Evolutionary conservation across 306 rosid genomes (phyloP).

Genomic region (Lablab purpureus): DNA sequence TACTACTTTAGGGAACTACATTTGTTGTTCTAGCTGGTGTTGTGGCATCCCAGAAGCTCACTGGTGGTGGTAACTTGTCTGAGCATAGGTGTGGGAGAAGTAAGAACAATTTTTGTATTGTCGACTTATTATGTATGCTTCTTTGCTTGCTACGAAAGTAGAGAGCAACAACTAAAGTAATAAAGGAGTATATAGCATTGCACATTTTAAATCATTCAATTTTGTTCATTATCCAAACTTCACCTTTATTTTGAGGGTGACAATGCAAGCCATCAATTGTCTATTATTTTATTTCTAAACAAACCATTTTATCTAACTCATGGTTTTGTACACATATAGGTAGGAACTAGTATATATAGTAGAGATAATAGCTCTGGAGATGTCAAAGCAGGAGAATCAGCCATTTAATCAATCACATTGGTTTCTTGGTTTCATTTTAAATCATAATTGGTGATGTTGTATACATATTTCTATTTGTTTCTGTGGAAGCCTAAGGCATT

Average conservation of each 20-base stretch:
- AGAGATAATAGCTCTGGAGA: constrained; percentile 91
- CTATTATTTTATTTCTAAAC: not conserved
- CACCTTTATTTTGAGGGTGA: not conserved
- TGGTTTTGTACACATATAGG: constrained; percentile 61
- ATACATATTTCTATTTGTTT: constrained; percentile 21
- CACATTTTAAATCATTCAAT: not conserved
- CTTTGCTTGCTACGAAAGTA: not conserved
- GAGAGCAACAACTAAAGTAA: constrained; percentile 4
- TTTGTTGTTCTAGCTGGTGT: constrained; percentile 93
- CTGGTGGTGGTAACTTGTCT: constrained; percentile 76
- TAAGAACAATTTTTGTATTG: constrained; percentile 27
- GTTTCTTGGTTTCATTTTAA: constrained; percentile 1
- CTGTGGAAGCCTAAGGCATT: constrained; percentile 66
- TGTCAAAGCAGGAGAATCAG: constrained; percentile 68
- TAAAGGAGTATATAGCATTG: not conserved
- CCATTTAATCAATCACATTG: not conserved
- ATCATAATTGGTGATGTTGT: constrained; percentile 19
- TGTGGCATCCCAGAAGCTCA: constrained; percentile 81
- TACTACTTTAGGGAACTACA: constrained; percentile 83
- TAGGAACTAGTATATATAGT: constrained; percentile 97
- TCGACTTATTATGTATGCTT: constrained; percentile 5
- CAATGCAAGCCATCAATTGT: constrained; percentile 1
- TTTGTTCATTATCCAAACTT: not conserved
- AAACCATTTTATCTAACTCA: constrained; percentile 33
- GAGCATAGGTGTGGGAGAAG: constrained; percentile 98